Evolutionary conservation across 805 yeast species (phyloP).

Genomic region (Saturnispora halmiae): DNA sequence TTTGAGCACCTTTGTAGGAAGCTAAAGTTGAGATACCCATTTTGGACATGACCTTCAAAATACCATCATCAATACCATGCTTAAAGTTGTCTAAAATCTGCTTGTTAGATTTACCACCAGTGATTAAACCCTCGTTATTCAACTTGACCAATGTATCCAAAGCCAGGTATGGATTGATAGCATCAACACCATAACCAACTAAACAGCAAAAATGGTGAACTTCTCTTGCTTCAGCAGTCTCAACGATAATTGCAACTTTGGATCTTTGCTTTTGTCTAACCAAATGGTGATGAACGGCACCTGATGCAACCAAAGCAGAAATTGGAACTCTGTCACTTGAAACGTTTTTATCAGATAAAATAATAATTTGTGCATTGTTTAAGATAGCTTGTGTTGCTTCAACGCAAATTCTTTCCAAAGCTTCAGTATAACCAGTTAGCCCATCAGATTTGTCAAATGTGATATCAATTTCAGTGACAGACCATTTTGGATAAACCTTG

Average conservation of each 20-base stretch:
- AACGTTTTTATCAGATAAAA: constrained; percentile 64
- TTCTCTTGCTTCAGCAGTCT: constrained; percentile 96
- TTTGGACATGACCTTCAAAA: constrained; percentile 94
- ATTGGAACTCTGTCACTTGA: constrained; percentile 62
- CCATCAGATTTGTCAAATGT: constrained; percentile 83
- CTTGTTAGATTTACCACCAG: constrained; percentile 45
- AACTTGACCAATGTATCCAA: constrained; percentile 80
- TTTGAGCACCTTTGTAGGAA: constrained; percentile 98
- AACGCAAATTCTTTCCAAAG: constrained; percentile 78
- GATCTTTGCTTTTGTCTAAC: constrained; percentile 95
- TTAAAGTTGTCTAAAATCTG: constrained; percentile 69
- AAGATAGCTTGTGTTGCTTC: constrained; percentile 82
- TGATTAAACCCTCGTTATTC: constrained; percentile 69
- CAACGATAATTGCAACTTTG: constrained; percentile 82
- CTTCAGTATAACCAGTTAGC: constrained; percentile 70
- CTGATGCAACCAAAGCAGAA: constrained; percentile 84
- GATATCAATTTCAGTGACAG: constrained; percentile 72
- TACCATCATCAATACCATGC: constrained; percentile 81
- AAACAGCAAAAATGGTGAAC: constrained; percentile 93
- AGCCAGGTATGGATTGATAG: constrained; percentile 86
- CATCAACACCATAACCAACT: constrained; percentile 97
- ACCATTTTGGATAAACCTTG: constrained; percentile 78
- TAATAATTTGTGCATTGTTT: constrained; percentile 60
- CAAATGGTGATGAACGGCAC: constrained; percentile 94
- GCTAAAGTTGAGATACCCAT: constrained; percentile 99